Base-by-base conservation (phyloP, 1,284 basidiomycete genomes). In the Rhodofomes roseus region DNA sequence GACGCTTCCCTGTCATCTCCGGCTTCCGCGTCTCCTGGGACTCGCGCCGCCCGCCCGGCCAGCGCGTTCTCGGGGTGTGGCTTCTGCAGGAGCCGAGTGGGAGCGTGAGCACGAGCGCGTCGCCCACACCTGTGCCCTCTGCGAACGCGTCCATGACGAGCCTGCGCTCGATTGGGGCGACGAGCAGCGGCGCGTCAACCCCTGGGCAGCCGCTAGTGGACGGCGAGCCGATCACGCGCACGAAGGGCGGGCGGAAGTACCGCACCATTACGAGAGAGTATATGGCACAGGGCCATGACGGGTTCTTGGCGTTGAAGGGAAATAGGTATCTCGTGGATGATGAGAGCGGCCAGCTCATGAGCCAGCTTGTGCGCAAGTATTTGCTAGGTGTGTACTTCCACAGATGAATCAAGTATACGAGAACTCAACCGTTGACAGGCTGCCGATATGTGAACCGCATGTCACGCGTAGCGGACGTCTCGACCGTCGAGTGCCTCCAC, bases 1-100 rank as follows among this genome's bases (percentile, higher is more conserved):
- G 93, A 14, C 91, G 95, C 3, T 97, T 97, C 72, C 95, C 95
- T 0, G 81, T 95, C 23, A 79, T 96, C 31, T 89, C 93, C 16
- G 95, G 95, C n/a, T 81, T 96, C 59, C 85, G 85, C 4, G 87
- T 96, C 4, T 82, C 85, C 22, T 96, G 94, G 95, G 94, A 97
- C 71, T 95, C 93, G 41, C 80, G 82, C 39, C 79, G 78, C 31
- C 81, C 83, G 1, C 80, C 90, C 0, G 87, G 89, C n/a, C 76
- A 86, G 54, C 85, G 93, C 23, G 81, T 96, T 9, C 73, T 87
- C 29, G 87, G 86, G 1, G 78, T 95, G 25, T 89, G 90, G 81
- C 76, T 90, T n/a, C 68, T 79, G 39, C 79, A 78, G 50, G 82
- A 86, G 59, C 71, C 76, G 5, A 70, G 74, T 8, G 78, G 79